These are phyloP conservation scores for Candida xyloterini DNA, from an alignment of 805 yeast genomes.

Conservation along the genomic window DNA sequence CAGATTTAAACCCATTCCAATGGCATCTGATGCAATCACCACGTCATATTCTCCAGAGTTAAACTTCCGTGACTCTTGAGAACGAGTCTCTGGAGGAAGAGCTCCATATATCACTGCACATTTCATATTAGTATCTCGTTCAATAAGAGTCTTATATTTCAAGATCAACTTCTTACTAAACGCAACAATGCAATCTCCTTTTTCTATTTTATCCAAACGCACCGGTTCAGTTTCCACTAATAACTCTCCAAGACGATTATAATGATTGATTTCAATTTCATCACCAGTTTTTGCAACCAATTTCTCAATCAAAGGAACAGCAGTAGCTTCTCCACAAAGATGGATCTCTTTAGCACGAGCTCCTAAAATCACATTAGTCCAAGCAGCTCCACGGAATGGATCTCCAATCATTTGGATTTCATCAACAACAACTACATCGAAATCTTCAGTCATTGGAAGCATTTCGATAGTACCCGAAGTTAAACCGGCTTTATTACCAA, in stretches of 20 bases:
- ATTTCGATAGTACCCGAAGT: conserved; percentile 92
- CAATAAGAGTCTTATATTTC: conserved; percentile 66
- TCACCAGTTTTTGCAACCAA: conserved; percentile 76
- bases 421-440: conserved; percentile 89
- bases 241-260: conserved; percentile 73
- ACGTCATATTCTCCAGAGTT: conserved; percentile 77
- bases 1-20: conserved; percentile 95
- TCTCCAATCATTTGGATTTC: conserved; percentile 96
- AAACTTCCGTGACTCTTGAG: conserved; percentile 76
- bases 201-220: conserved; percentile 39
- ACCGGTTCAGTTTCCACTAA: conserved; percentile 47
- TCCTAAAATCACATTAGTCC: conserved; percentile 91
- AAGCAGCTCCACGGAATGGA: conserved; percentile 78
- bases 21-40: conserved; percentile 94
- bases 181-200: conserved; percentile 89
- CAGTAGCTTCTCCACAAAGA: conserved; percentile 89
- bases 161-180: conserved; percentile 76
- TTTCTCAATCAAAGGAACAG: conserved; percentile 62
- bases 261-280: conserved; percentile 62
- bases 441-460: conserved; percentile 64
- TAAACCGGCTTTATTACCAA: conserved; percentile 70
- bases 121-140: conserved; percentile 53
- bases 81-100: conserved; percentile 90
- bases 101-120: conserved; percentile 95
- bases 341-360: conserved; percentile 83